These are phyloP conservation scores for Turritis glabra DNA, from an alignment of 345 rosid species.

Conservation along the genomic window DNA sequence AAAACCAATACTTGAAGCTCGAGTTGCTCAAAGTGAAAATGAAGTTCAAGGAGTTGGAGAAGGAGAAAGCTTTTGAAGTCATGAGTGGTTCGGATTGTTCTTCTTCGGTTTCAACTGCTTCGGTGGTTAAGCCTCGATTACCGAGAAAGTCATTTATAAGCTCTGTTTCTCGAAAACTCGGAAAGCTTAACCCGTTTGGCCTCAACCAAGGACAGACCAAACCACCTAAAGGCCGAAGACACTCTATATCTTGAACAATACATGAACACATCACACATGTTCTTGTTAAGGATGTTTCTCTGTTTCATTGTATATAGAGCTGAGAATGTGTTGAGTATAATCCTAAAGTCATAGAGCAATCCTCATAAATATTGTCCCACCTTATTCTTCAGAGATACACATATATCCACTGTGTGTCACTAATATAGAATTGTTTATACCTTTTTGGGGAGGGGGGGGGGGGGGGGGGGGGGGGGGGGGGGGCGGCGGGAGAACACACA, in stretches of 20 bases:
- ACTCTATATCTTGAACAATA: conserved; percentile 61
- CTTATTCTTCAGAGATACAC: too few relatives aligned
- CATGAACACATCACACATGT: conserved; percentile 6
- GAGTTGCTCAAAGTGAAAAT: conserved; percentile 78
- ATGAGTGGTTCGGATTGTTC: conserved; percentile 21
- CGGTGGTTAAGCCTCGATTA: conserved; percentile 70
- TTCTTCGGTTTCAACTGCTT: conserved; percentile 21
- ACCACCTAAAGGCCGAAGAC: conserved; percentile 64
- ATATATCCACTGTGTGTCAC: too few relatives aligned
- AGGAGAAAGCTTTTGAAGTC: conserved; percentile 17
- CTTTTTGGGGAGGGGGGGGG: too few relatives aligned
- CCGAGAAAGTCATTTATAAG: conserved; percentile 69
- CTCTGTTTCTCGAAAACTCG: conserved; percentile 67
- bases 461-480: too few relatives aligned
- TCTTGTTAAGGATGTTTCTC: neutral
- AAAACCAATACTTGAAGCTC: conserved; percentile 74
- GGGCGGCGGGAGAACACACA: too few relatives aligned
- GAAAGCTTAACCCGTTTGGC: conserved; percentile 71
- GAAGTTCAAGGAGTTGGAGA: conserved; percentile 66
- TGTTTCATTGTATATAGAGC: too few relatives aligned
- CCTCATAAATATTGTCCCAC: too few relatives aligned
- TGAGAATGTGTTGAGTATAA: too few relatives aligned
- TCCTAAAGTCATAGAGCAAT: too few relatives aligned
- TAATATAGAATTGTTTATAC: too few relatives aligned
- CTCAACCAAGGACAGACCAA: conserved; percentile 47